Percentiles rank a stretch among this genome's conserved stretches.
Conservation (phyloP, 768 basidiomycete genomes). For the Boletellus emodensis region DNA sequence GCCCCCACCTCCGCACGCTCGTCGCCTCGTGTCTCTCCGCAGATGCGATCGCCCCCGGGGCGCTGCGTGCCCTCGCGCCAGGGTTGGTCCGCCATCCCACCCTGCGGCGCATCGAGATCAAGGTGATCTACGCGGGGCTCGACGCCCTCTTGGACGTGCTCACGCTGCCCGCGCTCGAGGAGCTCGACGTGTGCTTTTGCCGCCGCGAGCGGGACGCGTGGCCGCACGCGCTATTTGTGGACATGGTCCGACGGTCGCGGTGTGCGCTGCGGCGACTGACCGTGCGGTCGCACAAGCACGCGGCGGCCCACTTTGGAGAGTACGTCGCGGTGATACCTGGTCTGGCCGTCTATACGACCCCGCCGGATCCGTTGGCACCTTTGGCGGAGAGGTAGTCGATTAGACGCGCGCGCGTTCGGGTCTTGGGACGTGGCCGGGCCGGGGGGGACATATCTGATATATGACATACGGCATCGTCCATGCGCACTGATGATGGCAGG, state of each 20-base stretch:
- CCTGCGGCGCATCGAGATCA: constrained; percentile 27
- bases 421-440: too few relatives aligned
- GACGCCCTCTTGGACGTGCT: constrained; percentile 17
- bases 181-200: constrained; percentile 31
- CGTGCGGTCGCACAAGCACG: constrained; percentile 24
- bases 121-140: constrained; percentile 26
- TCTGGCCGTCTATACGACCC: constrained; percentile 15
- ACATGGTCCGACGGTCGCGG: constrained; percentile 22
- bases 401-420: too few relatives aligned
- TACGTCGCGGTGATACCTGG: constrained; percentile 21
- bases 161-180: constrained; percentile 26
- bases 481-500: too few relatives aligned
- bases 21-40: constrained; percentile 24
- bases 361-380: background rate
- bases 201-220: constrained; percentile 27
- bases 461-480: too few relatives aligned
- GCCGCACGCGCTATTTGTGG: constrained; percentile 26
- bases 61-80: constrained; percentile 2
- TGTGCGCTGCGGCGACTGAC: constrained; percentile 22
- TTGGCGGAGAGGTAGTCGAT: too few relatives aligned
- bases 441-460: too few relatives aligned
- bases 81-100: constrained; percentile 17
- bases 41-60: constrained; percentile 12
- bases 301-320: constrained; percentile 18
- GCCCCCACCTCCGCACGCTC: constrained; percentile 18